Evolutionary conservation across 1,284 basidiomycete genomes (phyloP).

Genomic region (Sporisorium reilianum): DNA sequence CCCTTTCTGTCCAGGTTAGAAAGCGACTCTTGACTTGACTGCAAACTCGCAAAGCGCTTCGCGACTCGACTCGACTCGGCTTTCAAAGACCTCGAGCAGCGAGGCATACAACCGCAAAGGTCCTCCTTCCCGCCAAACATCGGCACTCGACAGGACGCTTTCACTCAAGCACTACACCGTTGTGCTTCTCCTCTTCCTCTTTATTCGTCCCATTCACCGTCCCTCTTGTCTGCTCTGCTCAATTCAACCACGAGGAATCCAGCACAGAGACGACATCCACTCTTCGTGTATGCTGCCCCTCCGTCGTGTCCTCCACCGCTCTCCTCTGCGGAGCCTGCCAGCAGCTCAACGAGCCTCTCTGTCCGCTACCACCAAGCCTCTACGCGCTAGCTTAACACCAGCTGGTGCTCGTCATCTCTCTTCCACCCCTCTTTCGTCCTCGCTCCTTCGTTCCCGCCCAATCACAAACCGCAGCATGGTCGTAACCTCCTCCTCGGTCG

Average conservation of each 20-base stretch:
- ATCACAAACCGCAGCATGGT: constrained; percentile 18
- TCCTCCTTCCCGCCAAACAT: background rate
- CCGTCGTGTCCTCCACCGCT: constrained; percentile 39
- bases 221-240: constrained; percentile 34
- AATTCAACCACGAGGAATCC: constrained; percentile 27
- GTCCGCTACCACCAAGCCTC: constrained; percentile 1
- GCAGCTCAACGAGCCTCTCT: constrained; percentile 18
- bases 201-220: constrained; percentile 26
- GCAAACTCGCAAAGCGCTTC: background rate
- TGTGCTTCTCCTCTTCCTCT: constrained; percentile 19
- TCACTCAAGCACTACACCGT: constrained; percentile 9
- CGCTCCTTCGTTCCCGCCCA: background rate
- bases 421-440: constrained; percentile 11
- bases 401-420: constrained; percentile 14
- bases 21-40: too few relatives aligned
- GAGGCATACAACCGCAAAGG: constrained; percentile 15
- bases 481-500: constrained; percentile 5
- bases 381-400: constrained; percentile 5
- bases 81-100: constrained; percentile 2
- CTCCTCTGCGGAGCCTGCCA: constrained; percentile 25
- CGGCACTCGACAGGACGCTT: constrained; percentile 2
- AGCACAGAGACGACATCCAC: constrained; percentile 28
- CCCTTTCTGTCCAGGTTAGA: background rate
- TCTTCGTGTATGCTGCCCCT: constrained; percentile 47
- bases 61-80: background rate